Evolutionary conservation across 1,284 basidiomycete species (phyloP).

Genomic region (Apiotrichum veenhuisii): DNA sequence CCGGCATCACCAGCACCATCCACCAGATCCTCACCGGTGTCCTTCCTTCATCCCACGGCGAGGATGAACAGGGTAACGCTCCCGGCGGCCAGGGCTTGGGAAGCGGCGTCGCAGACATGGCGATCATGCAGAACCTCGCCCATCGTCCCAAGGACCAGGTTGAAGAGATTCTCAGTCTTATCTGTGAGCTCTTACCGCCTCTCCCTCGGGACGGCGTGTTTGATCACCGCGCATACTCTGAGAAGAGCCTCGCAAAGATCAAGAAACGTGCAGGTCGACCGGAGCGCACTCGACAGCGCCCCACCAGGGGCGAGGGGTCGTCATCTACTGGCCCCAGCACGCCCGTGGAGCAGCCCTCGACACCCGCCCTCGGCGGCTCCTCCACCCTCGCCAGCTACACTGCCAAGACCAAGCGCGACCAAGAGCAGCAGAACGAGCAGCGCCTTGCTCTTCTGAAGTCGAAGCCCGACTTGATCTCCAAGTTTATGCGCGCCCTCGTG

Average conservation of each 20-base stretch:
- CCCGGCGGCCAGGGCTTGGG: slow-evolving; percentile 64
- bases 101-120: slow-evolving; percentile 87
- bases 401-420: slow-evolving; percentile 38
- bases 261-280: slow-evolving; percentile 28
- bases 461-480: slow-evolving; percentile 68
- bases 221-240: slow-evolving; percentile 81
- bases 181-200: slow-evolving; percentile 85
- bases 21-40: slow-evolving; percentile 93
- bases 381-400: slow-evolving; percentile 6
- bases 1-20: slow-evolving; percentile 81
- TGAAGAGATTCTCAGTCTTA: slow-evolving; percentile 80
- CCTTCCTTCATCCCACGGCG: slow-evolving; percentile 61
- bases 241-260: slow-evolving; percentile 64
- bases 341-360: slow-evolving; percentile 13
- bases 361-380: slow-evolving; percentile 1
- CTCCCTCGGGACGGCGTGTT: slow-evolving; percentile 87
- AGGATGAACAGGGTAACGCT: slow-evolving; percentile 63
- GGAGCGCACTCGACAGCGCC: slow-evolving; percentile 13
- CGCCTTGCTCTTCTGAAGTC: slow-evolving; percentile 62
- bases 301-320: not conserved
- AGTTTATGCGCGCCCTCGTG: slow-evolving; percentile 79
- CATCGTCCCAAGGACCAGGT: slow-evolving; percentile 95
- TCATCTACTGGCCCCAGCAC: slow-evolving; percentile 25
- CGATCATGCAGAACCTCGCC: slow-evolving; percentile 93
- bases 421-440: slow-evolving; percentile 43